These are phyloP conservation scores for Hippophae tibetana DNA, from an alignment of 306 rosid genomes.

Conservation along the genomic window DNA sequence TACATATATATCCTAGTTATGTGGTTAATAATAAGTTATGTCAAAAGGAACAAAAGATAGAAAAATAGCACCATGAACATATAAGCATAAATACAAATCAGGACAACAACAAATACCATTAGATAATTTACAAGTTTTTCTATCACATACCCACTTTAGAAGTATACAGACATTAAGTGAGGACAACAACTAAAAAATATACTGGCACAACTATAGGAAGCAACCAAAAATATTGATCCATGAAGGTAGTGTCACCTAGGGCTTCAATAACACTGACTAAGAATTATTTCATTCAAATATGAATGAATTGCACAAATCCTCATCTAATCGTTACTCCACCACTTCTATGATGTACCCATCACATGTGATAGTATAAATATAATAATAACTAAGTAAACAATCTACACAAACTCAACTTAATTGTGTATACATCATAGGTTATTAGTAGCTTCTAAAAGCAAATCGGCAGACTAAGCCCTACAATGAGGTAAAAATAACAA, in stretches of 20 bases:
- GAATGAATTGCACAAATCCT: slow-evolving; percentile 28
- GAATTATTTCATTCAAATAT: slow-evolving; percentile 51
- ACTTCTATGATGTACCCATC: slow-evolving; percentile 38
- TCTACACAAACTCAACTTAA: slow-evolving; percentile 36
- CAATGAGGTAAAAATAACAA: slow-evolving; percentile 10
- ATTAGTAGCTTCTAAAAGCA: slow-evolving; percentile 41
- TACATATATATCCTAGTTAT: too few relatives aligned
- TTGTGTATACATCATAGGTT: slow-evolving; percentile 33
- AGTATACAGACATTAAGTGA: slow-evolving; percentile 43
- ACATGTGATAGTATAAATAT: slow-evolving; percentile 28
- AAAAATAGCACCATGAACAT: too few relatives aligned
- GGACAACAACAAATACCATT: too few relatives aligned
- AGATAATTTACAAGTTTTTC: background rate
- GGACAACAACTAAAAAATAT: slow-evolving; percentile 50
- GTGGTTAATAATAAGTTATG: too few relatives aligned
- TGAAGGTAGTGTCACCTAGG: slow-evolving; percentile 31
- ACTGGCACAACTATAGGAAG: slow-evolving; percentile 34
- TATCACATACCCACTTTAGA: slow-evolving; percentile 81
- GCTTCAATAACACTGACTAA: slow-evolving; percentile 23
- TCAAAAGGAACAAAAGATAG: too few relatives aligned
- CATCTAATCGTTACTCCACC: slow-evolving; percentile 25
- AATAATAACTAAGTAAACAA: slow-evolving; percentile 25
- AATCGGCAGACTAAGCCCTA: slow-evolving; percentile 58
- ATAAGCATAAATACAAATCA: too few relatives aligned
- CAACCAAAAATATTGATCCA: slow-evolving; percentile 27